Evolutionary conservation across 352 stramenopile genomes (phyloP).

Genomic region (Phytopythium aichiense): DNA sequence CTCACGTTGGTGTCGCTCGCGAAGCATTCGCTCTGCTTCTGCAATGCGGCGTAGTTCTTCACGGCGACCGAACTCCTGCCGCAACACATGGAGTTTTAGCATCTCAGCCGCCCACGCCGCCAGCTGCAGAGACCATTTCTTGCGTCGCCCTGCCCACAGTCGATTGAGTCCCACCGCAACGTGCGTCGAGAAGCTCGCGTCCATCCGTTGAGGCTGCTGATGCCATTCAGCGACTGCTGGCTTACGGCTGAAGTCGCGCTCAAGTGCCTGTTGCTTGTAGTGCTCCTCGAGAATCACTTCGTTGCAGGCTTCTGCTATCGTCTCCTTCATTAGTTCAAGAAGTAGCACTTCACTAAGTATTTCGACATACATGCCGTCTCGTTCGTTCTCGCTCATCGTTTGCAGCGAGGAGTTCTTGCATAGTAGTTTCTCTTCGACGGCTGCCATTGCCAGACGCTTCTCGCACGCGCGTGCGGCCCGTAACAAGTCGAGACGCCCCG

Average conservation of each 20-base stretch:
- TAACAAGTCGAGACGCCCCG: constrained; percentile 40
- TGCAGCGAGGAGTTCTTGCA: constrained; percentile 26
- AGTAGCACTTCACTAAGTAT: constrained; percentile 23
- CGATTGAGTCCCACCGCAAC: constrained; percentile 26
- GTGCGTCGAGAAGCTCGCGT: not conserved
- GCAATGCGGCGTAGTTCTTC: constrained; percentile 43
- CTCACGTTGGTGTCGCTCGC: constrained; percentile 46
- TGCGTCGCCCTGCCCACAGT: constrained; percentile 36
- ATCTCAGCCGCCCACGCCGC: constrained; percentile 42
- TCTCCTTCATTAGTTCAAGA: constrained; percentile 14
- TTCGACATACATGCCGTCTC: constrained; percentile 18
- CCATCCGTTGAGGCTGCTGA: not conserved
- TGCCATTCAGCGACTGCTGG: constrained; percentile 4
- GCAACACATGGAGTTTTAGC: constrained; percentile 38
- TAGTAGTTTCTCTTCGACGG: constrained; percentile 41
- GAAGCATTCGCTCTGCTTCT: constrained; percentile 41
- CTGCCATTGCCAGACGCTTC: constrained; percentile 61
- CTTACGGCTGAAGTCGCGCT: constrained; percentile 8
- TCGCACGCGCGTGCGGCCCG: constrained; percentile 48
- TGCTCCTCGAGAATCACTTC: constrained; percentile 18
- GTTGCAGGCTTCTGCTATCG: constrained; percentile 20
- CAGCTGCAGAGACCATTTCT: constrained; percentile 28
- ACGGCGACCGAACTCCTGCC: constrained; percentile 43
- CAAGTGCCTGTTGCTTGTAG: constrained; percentile 14
- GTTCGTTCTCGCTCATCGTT: constrained; percentile 19